A percentile compares a stretch with the other conserved stretches of the same genome.
These are phyloP conservation scores for Pythium guiyangense DNA, from an alignment of 352 stramenopile species.

Conservation along the genomic window DNA sequence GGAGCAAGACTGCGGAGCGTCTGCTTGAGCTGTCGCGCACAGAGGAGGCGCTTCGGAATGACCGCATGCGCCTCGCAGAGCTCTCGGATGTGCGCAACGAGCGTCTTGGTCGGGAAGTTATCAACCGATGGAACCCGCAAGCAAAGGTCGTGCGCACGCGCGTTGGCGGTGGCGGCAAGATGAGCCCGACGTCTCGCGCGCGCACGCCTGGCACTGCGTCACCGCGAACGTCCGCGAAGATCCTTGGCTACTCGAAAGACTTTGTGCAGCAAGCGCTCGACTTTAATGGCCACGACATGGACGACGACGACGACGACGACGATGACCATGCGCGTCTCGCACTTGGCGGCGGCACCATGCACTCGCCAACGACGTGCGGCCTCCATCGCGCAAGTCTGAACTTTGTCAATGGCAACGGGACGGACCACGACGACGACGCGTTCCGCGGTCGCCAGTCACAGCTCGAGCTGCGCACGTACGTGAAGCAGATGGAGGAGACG, in stretches of 20 bases:
- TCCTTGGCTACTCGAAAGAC: conserved; percentile 65
- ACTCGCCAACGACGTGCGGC: conserved; percentile 12
- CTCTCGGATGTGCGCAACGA: conserved; percentile 67
- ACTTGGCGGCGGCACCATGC: not conserved
- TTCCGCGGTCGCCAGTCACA: conserved; percentile 24
- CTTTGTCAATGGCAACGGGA: conserved; percentile 5
- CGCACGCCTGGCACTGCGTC: conserved; percentile 26
- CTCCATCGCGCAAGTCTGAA: conserved; percentile 8
- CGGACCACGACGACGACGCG: conserved; percentile 15
- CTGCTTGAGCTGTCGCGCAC: conserved; percentile 45
- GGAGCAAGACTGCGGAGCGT: conserved; percentile 35
- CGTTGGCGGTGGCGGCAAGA: conserved; percentile 15
- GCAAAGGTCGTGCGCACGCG: conserved; percentile 25
- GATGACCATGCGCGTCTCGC: not conserved
- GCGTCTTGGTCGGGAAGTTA: conserved; percentile 28
- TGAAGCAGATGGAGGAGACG: conserved; percentile 79
- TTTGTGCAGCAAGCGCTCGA: conserved; percentile 72
- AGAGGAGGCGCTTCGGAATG: conserved; percentile 37
- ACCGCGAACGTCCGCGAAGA: conserved; percentile 43
- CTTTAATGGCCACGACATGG: conserved; percentile 47
- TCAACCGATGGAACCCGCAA: conserved; percentile 39
- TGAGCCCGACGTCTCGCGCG: conserved; percentile 21
- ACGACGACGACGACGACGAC: conserved; percentile 33
- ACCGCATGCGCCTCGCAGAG: conserved; percentile 76
- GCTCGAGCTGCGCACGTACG: conserved; percentile 58